These are phyloP conservation scores for Suillus alpinus DNA, from an alignment of 768 basidiomycete species.

Conservation along the genomic window DNA sequence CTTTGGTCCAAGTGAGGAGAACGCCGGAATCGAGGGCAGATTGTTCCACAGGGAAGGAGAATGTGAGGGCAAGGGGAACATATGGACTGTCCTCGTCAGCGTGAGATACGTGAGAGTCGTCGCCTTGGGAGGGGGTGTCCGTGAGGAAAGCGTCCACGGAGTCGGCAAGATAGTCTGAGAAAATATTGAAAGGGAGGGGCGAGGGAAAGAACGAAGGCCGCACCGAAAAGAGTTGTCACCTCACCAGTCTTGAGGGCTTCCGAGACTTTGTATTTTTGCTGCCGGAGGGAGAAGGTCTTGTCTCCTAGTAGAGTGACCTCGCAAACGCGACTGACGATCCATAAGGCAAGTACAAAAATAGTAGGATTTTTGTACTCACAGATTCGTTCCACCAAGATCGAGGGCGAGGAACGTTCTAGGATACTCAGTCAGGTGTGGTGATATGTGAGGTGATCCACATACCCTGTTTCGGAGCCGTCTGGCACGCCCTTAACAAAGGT, in stretches of 20 bases:
- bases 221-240: slow-evolving; percentile 83
- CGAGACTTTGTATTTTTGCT: slow-evolving; percentile 97
- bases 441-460: slow-evolving; percentile 23
- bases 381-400: slow-evolving; percentile 96
- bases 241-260: slow-evolving; percentile 92
- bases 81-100: slow-evolving; percentile 37
- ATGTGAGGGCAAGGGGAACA: slow-evolving; percentile 85
- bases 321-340: slow-evolving; percentile 77
- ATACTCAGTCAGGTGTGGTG: slow-evolving; percentile 2
- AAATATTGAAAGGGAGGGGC: slow-evolving; percentile 5
- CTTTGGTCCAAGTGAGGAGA: slow-evolving; percentile 95
- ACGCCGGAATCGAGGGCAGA: slow-evolving; percentile 88
- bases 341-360: not conserved
- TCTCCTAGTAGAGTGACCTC: slow-evolving; percentile 90
- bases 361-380: slow-evolving; percentile 52
- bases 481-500: slow-evolving; percentile 96
- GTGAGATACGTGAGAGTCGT: slow-evolving; percentile 7
- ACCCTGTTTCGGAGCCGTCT: slow-evolving; percentile 93
- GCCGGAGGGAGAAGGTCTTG: slow-evolving; percentile 83
- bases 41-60: slow-evolving; percentile 97
- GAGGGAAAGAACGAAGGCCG: slow-evolving; percentile 13
- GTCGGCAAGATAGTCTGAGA: slow-evolving; percentile 92
- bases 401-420: slow-evolving; percentile 90
- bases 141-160: slow-evolving; percentile 96
- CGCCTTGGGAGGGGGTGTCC: slow-evolving; percentile 30